Percentiles rank a stretch among this genome's conserved stretches.
Conservation (phyloP, 2,329 filamentous ascomycete genomes). For the Botrytis fabae region DNA sequence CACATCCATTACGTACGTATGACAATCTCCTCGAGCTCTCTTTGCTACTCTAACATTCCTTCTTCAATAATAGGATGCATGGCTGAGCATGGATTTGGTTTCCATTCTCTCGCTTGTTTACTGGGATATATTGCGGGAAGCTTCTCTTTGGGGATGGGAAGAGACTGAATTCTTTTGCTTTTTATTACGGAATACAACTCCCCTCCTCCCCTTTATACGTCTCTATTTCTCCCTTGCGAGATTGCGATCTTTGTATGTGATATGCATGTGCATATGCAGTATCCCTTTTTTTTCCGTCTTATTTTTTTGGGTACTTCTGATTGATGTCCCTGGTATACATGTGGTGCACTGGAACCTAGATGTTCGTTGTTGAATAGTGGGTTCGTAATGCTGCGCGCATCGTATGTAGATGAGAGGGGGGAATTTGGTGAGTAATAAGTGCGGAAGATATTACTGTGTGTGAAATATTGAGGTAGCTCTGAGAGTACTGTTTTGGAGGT, state of each 20-base stretch:
- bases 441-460: too few species aligned
- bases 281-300: background rate
- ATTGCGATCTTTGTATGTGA: background rate
- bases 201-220: background rate
- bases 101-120: background rate
- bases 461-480: background rate
- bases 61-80: background rate
- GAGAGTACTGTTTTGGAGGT: background rate
- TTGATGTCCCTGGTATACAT: background rate
- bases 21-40: background rate
- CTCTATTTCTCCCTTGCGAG: background rate
- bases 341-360: rapidly evolving
- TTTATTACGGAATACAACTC: too few species aligned
- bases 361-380: background rate
- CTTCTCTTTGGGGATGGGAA: background rate
- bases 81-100: too few species aligned
- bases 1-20: background rate
- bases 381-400: too few species aligned
- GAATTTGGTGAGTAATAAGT: background rate
- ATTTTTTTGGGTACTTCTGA: background rate
- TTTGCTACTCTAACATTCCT: background rate
- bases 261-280: background rate
- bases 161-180: too few species aligned
- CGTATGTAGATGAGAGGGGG: too few species aligned
- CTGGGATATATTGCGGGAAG: background rate